These are phyloP conservation scores for Phlebiopsis flavidoalba DNA, from an alignment of 768 basidiomycete species.

Conservation along the genomic window DNA sequence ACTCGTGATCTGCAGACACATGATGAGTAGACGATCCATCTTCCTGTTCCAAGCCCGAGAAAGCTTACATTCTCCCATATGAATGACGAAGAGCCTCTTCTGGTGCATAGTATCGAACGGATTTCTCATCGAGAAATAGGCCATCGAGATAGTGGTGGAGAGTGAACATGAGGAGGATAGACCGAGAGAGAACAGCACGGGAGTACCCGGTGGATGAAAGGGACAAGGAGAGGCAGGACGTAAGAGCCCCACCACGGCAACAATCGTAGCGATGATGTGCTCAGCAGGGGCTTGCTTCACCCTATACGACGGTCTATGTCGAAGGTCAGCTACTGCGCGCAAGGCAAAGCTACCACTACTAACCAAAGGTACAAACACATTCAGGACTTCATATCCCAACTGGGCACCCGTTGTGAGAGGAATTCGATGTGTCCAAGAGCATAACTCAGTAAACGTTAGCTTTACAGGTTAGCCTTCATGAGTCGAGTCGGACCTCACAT, in stretches of 20 bases:
- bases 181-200: slow-evolving; percentile 29
- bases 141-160: slow-evolving; percentile 47
- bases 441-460: slow-evolving; percentile 63
- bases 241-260: slow-evolving; percentile 53
- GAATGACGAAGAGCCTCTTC: slow-evolving; percentile 78
- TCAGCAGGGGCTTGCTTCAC: slow-evolving; percentile 82
- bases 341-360: slow-evolving; percentile 15
- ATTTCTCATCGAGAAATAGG: slow-evolving; percentile 49
- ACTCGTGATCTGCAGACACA: slow-evolving; percentile 53
- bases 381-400: slow-evolving; percentile 55
- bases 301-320: slow-evolving; percentile 69
- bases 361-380: slow-evolving; percentile 89
- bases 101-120: slow-evolving; percentile 87
- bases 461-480: too few species aligned
- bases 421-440: slow-evolving; percentile 49
- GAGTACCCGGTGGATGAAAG: slow-evolving; percentile 77
- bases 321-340: not conserved
- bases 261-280: slow-evolving; percentile 79
- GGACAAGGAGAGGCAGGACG: slow-evolving; percentile 52
- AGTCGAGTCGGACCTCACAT: slow-evolving; percentile 28
- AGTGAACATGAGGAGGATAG: slow-evolving; percentile 41
- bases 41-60: not conserved
- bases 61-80: slow-evolving; percentile 80
- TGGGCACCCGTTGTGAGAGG: slow-evolving; percentile 56
- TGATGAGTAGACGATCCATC: not conserved